These are phyloP conservation scores for Penicillium maclennaniae DNA, from an alignment of 495 filamentous ascomycete species.

Conservation along the genomic window DNA sequence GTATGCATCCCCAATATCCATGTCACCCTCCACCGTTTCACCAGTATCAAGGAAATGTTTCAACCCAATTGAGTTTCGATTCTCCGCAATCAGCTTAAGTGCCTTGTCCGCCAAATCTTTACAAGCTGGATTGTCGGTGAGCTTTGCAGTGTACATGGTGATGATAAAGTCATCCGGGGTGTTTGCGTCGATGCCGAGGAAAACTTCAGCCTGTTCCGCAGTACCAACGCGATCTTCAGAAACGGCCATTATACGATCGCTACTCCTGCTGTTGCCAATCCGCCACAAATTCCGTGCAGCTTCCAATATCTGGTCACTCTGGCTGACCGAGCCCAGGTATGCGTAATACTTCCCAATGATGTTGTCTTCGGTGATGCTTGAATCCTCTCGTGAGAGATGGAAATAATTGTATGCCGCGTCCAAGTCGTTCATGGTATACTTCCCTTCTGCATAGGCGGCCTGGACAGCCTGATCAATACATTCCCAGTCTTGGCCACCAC, in stretches of 20 bases:
- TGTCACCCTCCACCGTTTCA: conserved; percentile 46
- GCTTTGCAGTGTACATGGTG: conserved; percentile 55
- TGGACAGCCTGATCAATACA: conserved; percentile 37
- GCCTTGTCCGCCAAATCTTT: conserved; percentile 51
- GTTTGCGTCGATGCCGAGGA: conserved; percentile 49
- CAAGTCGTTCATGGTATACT: conserved; percentile 50
- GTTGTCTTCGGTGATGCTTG: conserved; percentile 46
- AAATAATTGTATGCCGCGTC: conserved; percentile 55
- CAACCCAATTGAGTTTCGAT: conserved; percentile 51
- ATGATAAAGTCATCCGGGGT: conserved; percentile 58
- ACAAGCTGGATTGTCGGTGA: conserved; percentile 46
- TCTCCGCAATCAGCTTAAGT: conserved; percentile 52
- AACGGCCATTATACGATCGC: conserved; percentile 48
- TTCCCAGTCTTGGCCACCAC: conserved; percentile 33
- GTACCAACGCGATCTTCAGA: conserved; percentile 40
- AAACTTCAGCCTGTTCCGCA: conserved; percentile 58
- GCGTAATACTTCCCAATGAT: conserved; percentile 58
- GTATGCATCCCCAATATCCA: conserved; percentile 58
- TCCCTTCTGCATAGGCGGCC: conserved; percentile 37
- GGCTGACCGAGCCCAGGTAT: conserved; percentile 42
- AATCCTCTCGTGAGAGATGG: conserved; percentile 36
- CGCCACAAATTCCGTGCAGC: conserved; percentile 50
- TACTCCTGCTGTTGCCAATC: conserved; percentile 51
- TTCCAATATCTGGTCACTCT: conserved; percentile 38
- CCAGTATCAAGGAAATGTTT: conserved; percentile 55